phyloP scores from a whole-genome alignment of 2,329 filamentous ascomycete genomes.

The Xylaria sp. region DNA sequence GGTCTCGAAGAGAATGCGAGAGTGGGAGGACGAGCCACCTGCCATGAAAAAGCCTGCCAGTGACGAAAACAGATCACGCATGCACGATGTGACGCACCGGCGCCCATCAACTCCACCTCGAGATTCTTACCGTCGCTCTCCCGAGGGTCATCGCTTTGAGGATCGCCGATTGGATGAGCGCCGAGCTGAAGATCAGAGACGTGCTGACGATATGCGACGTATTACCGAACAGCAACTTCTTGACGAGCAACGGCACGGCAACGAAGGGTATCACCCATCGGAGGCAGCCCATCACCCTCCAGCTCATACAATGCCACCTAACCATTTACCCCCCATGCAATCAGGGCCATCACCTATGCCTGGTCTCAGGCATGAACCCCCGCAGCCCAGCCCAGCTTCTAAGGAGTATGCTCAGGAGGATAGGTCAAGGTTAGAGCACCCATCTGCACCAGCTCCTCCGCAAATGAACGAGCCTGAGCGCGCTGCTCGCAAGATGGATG shows the following conservation, averaged over 20 bases:
- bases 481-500: constrained; percentile 93
- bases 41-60: constrained; percentile 85
- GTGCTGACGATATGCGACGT: constrained; percentile 63
- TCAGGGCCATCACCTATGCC: constrained; percentile 67
- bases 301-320: constrained; percentile 66
- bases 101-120: constrained; percentile 79
- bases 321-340: constrained; percentile 72
- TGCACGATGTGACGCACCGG: constrained; percentile 85
- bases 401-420: constrained; percentile 71
- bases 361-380: constrained; percentile 63
- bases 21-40: constrained; percentile 86
- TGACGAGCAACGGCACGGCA: constrained; percentile 70
- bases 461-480: constrained; percentile 78
- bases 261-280: constrained; percentile 88
- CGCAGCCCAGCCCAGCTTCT: constrained; percentile 56
- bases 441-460: constrained; percentile 57
- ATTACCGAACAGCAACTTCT: too few relatives aligned
- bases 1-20: constrained; percentile 83
- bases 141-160: constrained; percentile 74
- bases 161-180: constrained; percentile 70
- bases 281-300: constrained; percentile 89
- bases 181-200: constrained; percentile 67
- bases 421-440: constrained; percentile 59
- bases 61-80: constrained; percentile 85
- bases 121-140: constrained; percentile 79